Conservation (phyloP, 768 basidiomycete genomes). For the Boletus subcaerulescens region DNA sequence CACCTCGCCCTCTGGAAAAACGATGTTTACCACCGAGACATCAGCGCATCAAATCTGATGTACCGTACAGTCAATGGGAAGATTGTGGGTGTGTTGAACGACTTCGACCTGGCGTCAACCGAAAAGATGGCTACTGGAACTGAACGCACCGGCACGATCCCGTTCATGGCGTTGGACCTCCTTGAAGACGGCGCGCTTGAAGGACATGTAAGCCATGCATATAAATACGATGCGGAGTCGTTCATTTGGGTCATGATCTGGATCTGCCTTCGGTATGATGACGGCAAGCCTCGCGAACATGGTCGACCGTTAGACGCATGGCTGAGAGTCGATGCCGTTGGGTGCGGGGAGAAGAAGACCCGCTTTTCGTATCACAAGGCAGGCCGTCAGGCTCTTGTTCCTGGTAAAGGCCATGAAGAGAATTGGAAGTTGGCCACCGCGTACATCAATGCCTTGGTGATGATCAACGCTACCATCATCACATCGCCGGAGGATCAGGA, state of each 20-base stretch:
- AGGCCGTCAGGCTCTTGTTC: background rate
- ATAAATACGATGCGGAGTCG: too few species aligned
- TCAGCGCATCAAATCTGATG: constrained; percentile 2
- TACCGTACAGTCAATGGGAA: background rate
- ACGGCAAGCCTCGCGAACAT: constrained; percentile 48
- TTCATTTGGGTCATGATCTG: too few species aligned
- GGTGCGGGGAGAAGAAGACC: background rate
- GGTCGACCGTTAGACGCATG: background rate
- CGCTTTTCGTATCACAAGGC: too few species aligned
- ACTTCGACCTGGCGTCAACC: background rate
- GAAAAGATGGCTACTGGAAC: background rate
- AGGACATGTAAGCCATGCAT: too few species aligned
- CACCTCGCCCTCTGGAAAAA: background rate
- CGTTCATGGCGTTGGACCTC: too few species aligned
- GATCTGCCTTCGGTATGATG: too few species aligned
- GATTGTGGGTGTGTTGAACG: background rate
- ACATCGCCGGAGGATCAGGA: too few species aligned
- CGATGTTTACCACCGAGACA: background rate
- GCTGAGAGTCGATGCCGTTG: background rate
- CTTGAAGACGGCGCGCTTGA: background rate
- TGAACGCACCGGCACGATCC: too few species aligned
- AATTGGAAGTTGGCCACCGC: too few species aligned
- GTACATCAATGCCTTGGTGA: too few species aligned
- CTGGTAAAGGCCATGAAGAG: too few species aligned
- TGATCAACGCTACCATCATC: too few species aligned